These are phyloP conservation scores for Leccinum boreale DNA, from an alignment of 768 basidiomycete genomes.

Conservation along the genomic window DNA sequence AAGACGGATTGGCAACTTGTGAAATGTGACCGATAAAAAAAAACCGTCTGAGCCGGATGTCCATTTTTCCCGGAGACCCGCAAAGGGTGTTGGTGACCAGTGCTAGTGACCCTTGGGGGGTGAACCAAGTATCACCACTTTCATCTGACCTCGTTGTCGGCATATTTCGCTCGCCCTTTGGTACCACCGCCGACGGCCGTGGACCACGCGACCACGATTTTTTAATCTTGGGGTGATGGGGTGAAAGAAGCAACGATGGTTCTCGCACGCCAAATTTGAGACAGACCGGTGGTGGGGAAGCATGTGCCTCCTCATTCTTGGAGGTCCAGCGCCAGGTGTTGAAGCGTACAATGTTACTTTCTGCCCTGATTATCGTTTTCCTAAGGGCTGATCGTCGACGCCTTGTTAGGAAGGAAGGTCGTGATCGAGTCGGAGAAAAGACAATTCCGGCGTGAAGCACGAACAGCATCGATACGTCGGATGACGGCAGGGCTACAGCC, in stretches of 20 bases:
- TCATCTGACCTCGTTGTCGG: constrained; percentile 18
- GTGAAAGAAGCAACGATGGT: constrained; percentile 7
- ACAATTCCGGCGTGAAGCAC: constrained; percentile 20
- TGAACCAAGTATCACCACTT: not conserved
- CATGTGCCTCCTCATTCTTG: constrained; percentile 8
- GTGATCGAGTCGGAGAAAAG: constrained; percentile 2
- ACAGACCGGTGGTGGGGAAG: constrained; percentile 6
- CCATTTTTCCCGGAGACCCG: not conserved
- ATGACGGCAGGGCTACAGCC: constrained; percentile 15
- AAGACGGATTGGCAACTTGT: not conserved
- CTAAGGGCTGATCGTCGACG: constrained; percentile 10
- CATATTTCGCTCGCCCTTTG: not conserved
- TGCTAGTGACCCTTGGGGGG: not conserved
- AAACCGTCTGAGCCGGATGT: not conserved
- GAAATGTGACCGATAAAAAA: not conserved
- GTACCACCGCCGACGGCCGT: constrained; percentile 3
- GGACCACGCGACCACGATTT: constrained; percentile 9
- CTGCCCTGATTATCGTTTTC: constrained; percentile 16
- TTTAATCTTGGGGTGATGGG: constrained; percentile 20
- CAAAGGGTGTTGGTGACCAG: not conserved
- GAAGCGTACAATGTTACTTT: not conserved
- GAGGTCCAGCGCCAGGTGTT: not conserved
- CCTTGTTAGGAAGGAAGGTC: constrained; percentile 19
- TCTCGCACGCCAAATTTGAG: constrained; percentile 9
- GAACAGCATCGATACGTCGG: not conserved